These are phyloP conservation scores for Aspergillus ellipticus DNA, from an alignment of 495 filamentous ascomycete species.

Conservation along the genomic window DNA sequence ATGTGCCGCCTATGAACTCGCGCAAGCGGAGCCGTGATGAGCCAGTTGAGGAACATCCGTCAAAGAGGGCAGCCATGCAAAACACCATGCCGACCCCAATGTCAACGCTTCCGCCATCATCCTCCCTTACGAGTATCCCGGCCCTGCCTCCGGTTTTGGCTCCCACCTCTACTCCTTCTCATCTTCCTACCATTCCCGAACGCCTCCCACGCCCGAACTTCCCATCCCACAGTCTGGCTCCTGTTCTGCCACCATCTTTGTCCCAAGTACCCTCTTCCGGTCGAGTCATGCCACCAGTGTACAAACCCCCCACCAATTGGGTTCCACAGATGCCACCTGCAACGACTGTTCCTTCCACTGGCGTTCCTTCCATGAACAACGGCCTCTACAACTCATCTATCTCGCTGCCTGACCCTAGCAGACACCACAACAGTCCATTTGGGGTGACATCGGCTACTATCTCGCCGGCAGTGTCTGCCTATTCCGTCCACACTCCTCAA, in stretches of 20 bases:
- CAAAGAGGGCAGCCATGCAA: conserved; percentile 55
- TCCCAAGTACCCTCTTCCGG: conserved; percentile 46
- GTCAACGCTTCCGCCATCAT: conserved; percentile 30
- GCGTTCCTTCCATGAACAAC: conserved; percentile 28
- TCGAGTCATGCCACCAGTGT: conserved; percentile 62
- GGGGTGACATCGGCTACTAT: conserved; percentile 33
- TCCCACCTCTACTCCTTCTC: conserved; percentile 32
- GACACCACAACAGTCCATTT: conserved; percentile 37
- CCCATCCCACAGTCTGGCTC: conserved; percentile 30
- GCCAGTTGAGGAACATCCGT: conserved; percentile 57
- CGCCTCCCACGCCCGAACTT: conserved; percentile 58
- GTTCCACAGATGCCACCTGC: conserved; percentile 42
- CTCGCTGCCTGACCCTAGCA: conserved; percentile 45
- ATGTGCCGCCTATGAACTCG: conserved; percentile 34
- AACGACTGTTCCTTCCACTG: conserved; percentile 24
- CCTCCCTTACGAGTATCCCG: conserved; percentile 32
- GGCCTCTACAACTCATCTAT: conserved; percentile 51
- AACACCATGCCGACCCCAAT: conserved; percentile 28
- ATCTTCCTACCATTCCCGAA: conserved; percentile 25
- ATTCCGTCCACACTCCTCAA: conserved; percentile 45
- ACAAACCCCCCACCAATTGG: conserved; percentile 46
- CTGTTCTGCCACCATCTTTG: conserved; percentile 25
- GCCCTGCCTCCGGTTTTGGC: conserved; percentile 36
- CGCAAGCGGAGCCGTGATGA: conserved; percentile 75
- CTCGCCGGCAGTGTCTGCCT: conserved; percentile 41